Evolutionary conservation across 164 flowering plant genomes (phyloP), one percentile per base, ranked within the genome.

Genomic region (Hamamelis virginiana): DNA sequence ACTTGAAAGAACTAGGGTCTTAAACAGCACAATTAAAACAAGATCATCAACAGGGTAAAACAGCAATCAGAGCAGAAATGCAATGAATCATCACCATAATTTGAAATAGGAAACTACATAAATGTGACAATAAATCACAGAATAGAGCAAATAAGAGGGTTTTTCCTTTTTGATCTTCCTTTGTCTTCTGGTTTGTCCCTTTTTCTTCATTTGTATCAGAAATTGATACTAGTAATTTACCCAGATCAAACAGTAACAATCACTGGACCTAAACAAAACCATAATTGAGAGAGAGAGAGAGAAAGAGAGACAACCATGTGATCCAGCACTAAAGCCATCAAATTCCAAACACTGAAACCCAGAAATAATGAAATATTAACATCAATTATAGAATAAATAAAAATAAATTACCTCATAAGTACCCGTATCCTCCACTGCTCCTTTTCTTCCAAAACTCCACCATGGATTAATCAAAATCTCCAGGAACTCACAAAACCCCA

Each of bases 381-480:
- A 21, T 25, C 59, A 55, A 55, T 22, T 23, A 15, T 11, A 22
- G 5, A 52, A 21, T 8, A 3, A 19, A 47, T 48, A 65, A 26
- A 8, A 8, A 63, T 63, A 48, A 41, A 26, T 15, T 27, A 65
- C 68, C 73, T 64, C 53, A 69, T 55, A 55, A 55, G 41, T 33
- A 67, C 9, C 18, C 26, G 25, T 9, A 50, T 59, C 53, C 69
- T 59, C 33, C 41, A 13, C 68, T 26, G 58, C 18, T 38, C n/a
- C 62, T 46, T 63, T 16, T 65, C n/a, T n/a, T n/a, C n/a, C 72
- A 58, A 59, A 62, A 41, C 26, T 59, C 19, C 44, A 27, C 26
- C 41, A 55, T 5, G 41, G 64, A 55, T 45, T 60, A 71, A 70
- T 57, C 66, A 52, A 74, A 69, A 23, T 23, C 53, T 13, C 11